Evolutionary conservation across 1,139 yeast genomes (phyloP).

Genomic region (Oligophagozyma castellii): DNA sequence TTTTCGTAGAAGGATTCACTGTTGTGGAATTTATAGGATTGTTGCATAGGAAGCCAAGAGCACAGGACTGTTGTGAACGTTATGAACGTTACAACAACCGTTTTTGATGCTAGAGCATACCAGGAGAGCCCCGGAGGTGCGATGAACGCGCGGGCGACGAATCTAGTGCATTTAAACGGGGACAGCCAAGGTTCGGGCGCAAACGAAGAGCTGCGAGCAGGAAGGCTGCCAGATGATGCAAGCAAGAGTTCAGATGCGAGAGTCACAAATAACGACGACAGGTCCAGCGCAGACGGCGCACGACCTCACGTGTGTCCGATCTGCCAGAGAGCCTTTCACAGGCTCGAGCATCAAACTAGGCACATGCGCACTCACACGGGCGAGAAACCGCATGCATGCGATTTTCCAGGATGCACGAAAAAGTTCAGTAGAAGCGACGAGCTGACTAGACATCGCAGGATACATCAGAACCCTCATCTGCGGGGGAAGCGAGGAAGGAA

Average conservation of each 20-base stretch:
- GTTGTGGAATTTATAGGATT: too few species aligned
- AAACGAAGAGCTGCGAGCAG: too few species aligned
- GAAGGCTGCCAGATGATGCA: too few species aligned
- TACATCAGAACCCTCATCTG: conserved; percentile 44
- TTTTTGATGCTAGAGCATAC: background rate
- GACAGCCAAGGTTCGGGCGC: too few species aligned
- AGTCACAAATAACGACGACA: conserved; percentile 1
- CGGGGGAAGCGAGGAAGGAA: conserved; percentile 40
- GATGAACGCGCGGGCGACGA: background rate
- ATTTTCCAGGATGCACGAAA: conserved; percentile 52
- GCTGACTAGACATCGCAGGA: conserved; percentile 50
- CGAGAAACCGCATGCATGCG: conserved; percentile 64
- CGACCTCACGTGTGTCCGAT: conserved; percentile 46
- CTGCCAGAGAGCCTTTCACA: conserved; percentile 49
- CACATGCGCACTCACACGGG: conserved; percentile 63
- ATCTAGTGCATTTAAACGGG: too few species aligned
- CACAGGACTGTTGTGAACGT: too few species aligned
- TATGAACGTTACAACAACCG: too few species aligned
- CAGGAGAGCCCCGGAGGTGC: background rate
- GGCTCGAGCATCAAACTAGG: conserved; percentile 56
- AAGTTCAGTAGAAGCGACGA: conserved; percentile 58
- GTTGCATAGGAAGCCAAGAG: too few species aligned
- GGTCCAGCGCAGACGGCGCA: conserved; percentile 14
- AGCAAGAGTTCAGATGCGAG: background rate
- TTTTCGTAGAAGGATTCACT: too few species aligned